These are phyloP conservation scores for Larix kaempferi DNA, from an alignment of 75 land plant species.

Conservation along the genomic window DNA sequence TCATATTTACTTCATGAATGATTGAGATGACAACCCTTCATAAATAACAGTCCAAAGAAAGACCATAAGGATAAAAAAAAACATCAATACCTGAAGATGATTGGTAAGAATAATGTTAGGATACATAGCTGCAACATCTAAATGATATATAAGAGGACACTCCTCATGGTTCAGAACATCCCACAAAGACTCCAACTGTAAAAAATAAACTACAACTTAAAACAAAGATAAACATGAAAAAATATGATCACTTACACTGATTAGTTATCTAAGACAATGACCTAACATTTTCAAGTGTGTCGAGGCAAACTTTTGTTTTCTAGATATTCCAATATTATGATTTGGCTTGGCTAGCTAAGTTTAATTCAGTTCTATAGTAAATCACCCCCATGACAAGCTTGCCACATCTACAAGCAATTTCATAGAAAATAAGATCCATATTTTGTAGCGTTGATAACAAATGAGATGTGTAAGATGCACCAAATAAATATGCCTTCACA, in stretches of 20 bases:
- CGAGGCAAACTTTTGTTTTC: too few relatives aligned
- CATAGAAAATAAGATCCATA: too few relatives aligned
- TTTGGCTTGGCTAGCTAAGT: too few relatives aligned
- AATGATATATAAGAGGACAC: slow-evolving; percentile 89
- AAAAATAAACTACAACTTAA: not conserved
- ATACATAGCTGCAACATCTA: slow-evolving; percentile 99
- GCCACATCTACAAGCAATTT: too few relatives aligned
- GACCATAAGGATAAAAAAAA: not conserved
- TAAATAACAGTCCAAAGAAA: not conserved
- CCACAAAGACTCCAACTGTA: slow-evolving; percentile 69
- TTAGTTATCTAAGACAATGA: not conserved
- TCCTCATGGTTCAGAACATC: slow-evolving; percentile 89
- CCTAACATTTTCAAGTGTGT: not conserved
- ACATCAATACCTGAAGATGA: slow-evolving; percentile 90
- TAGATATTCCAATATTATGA: too few relatives aligned
- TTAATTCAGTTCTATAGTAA: too few relatives aligned
- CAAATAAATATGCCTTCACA: too few relatives aligned
- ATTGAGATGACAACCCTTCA: not conserved
- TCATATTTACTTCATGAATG: not conserved
- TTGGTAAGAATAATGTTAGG: slow-evolving; percentile 99
- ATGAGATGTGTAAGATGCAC: too few relatives aligned
- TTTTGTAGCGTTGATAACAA: too few relatives aligned
- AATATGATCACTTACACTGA: not conserved
- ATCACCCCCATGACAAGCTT: too few relatives aligned
- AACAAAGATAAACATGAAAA: not conserved